Evolutionary conservation across 2,329 filamentous ascomycete genomes (phyloP), one percentile per base, ranked within the genome.

Genomic region (Talaromyces sp.): DNA sequence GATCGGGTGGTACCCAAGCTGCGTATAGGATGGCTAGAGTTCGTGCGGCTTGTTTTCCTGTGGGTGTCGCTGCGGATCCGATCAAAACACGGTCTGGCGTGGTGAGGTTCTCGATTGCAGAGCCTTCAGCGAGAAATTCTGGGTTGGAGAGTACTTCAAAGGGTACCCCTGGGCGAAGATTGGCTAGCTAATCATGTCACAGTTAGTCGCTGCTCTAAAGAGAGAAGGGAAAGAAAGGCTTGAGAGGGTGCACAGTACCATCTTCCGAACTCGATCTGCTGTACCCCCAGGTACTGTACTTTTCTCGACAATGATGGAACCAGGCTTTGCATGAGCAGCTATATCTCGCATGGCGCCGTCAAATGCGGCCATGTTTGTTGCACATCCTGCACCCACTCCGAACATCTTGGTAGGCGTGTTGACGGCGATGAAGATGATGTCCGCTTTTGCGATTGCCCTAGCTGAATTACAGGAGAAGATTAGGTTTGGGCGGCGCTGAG

Each of bases 131-230:
- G 39, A 93, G 77, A 67, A 92, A 93, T 69, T 93, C 89, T 5
- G 89, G 89, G 72, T 92, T 92, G 41, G 88, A 91, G 22, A 92
- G 80, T 50, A 92, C 84, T 67, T 91, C 87, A 66, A 91, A 91
- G 56, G 82, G 80, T 11, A 85, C 78, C 16, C 81, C 82, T 1
- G 86, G 86, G 11, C 83, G 82, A 62, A 81, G 51, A 6, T 55
- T 51, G 13, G 62, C 41, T 10, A 66, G 53, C 63, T 68, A 45
- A 13, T 56, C 16, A 30, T 10, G 52, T 63, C 36, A 53, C 44
- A 45, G 6, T 17, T 9, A 9, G 5, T 41, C 29, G 24, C 20
- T 9, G n/a, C 6, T 37, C 30, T 22, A 39, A 24, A 17, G 40
- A 32, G 17, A 30, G 22, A 24, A 3, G 17, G 19, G 22, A 14